Evolutionary conservation across 495 filamentous ascomycete genomes (phyloP).

Genomic region (Hypoxylon fragiforme): DNA sequence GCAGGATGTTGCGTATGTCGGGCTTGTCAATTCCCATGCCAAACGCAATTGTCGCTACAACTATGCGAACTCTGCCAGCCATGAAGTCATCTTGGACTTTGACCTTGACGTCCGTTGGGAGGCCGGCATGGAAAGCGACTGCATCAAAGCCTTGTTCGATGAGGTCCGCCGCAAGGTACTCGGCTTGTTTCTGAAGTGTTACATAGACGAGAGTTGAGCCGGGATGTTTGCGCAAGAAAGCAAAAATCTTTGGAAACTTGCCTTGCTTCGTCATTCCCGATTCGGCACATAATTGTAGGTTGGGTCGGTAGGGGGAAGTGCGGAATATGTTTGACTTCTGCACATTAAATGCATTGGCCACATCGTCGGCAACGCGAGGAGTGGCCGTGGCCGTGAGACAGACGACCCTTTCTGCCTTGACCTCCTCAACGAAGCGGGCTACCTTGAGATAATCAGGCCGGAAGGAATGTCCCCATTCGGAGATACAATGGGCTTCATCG

Average conservation of each 20-base stretch:
- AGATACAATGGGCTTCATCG: constrained; percentile 65
- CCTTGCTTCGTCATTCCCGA: constrained; percentile 43
- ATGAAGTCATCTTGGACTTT: constrained; percentile 58
- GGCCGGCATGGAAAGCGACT: constrained; percentile 57
- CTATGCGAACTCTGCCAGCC: constrained; percentile 48
- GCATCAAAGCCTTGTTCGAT: constrained; percentile 42
- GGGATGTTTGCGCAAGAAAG: constrained; percentile 51
- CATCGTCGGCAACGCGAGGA: constrained; percentile 56
- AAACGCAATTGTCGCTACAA: constrained; percentile 64
- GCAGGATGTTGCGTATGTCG: constrained; percentile 60
- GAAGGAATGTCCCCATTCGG: constrained; percentile 64
- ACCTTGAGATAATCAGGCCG: constrained; percentile 63
- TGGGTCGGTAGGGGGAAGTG: constrained; percentile 60
- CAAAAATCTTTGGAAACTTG: constrained; percentile 47
- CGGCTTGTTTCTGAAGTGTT: constrained; percentile 55
- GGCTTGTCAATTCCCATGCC: constrained; percentile 65
- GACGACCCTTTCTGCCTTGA: constrained; percentile 59
- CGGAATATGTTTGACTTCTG: constrained; percentile 51
- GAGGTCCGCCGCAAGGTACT: constrained; percentile 46
- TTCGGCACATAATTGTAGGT: constrained; percentile 56
- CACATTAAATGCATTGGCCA: constrained; percentile 57
- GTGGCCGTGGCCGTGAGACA: constrained; percentile 64
- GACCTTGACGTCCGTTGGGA: constrained; percentile 46
- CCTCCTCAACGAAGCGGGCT: constrained; percentile 59
- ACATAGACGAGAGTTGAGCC: constrained; percentile 63